Evolutionary conservation across 1,284 basidiomycete genomes (phyloP).

Genomic region (Coniferiporia sulphurascens): DNA sequence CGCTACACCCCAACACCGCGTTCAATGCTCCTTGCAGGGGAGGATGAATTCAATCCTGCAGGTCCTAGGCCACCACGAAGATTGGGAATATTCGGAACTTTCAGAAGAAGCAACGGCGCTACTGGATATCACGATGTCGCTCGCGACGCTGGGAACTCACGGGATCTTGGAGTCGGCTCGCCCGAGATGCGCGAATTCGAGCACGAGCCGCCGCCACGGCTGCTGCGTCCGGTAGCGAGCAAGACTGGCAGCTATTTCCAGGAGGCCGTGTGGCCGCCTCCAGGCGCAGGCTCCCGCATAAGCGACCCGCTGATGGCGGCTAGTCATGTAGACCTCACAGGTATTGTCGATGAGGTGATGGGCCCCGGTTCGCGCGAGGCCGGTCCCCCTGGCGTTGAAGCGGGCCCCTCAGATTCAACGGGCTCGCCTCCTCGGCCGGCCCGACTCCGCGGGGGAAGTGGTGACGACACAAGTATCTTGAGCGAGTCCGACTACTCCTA

Average conservation of each 20-base stretch:
- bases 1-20: constrained; percentile 34
- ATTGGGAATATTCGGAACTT: constrained; percentile 29
- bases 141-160: constrained; percentile 14
- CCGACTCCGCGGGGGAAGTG: constrained; percentile 8
- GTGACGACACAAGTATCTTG: constrained; percentile 6
- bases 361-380: constrained; percentile 29
- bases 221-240: constrained; percentile 37
- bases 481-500: background rate
- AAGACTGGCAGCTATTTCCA: constrained; percentile 47
- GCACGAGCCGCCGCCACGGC: constrained; percentile 27
- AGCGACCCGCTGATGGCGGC: constrained; percentile 40
- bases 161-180: constrained; percentile 1
- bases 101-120: constrained; percentile 16
- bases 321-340: constrained; percentile 34
- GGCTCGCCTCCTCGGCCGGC: constrained; percentile 1
- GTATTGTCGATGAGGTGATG: constrained; percentile 51
- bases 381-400: background rate
- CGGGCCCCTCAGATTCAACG: background rate
- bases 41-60: constrained; percentile 38
- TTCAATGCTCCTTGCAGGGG: constrained; percentile 38
- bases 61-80: constrained; percentile 28
- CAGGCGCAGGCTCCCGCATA: constrained; percentile 34
- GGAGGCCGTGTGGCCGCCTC: constrained; percentile 47
- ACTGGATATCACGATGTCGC: constrained; percentile 7
- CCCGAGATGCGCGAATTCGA: constrained; percentile 15